A percentile compares a stretch with the other conserved stretches of the same genome.
These are phyloP conservation scores for Amanita exitialis DNA, from an alignment of 768 basidiomycete species.

Conservation along the genomic window DNA sequence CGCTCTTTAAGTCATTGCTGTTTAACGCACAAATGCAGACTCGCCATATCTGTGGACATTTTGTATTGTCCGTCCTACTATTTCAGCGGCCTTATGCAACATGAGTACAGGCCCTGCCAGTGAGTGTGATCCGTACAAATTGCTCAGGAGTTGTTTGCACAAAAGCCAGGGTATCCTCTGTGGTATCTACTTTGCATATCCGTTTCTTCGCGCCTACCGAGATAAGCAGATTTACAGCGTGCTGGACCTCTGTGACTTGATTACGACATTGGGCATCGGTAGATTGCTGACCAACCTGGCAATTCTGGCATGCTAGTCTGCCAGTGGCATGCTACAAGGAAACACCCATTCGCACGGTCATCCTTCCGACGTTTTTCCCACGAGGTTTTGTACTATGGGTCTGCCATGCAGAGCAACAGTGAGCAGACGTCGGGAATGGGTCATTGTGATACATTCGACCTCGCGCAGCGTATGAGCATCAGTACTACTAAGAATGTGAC, in stretches of 20 bases:
- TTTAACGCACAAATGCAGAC: not conserved
- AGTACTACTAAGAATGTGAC: no score
- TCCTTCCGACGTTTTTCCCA: no score
- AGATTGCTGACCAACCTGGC: conserved; percentile 27
- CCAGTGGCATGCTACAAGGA: no score
- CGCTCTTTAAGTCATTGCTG: not conserved
- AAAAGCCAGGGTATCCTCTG: conserved; percentile 55
- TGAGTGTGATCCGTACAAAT: conserved; percentile 41
- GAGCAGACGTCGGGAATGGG: no score
- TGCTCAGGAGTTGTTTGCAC: conserved; percentile 40
- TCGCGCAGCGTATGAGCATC: no score
- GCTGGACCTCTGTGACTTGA: conserved; percentile 49
- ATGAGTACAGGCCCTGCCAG: not conserved
- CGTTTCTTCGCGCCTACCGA: conserved; percentile 39
- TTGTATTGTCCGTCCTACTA: conserved; percentile 37
- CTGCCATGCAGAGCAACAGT: no score
- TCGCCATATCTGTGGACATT: conserved; percentile 46
- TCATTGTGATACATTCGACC: no score
- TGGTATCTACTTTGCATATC: conserved; percentile 47
- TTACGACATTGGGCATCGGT: not conserved
- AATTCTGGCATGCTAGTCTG: conserved; percentile 52
- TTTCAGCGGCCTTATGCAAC: conserved; percentile 37
- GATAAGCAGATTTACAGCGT: conserved; percentile 48
- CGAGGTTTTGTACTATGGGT: no score
- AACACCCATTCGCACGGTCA: no score